Conservation (phyloP, 805 yeast genomes). For the Monosporozyma siamensis region DNA sequence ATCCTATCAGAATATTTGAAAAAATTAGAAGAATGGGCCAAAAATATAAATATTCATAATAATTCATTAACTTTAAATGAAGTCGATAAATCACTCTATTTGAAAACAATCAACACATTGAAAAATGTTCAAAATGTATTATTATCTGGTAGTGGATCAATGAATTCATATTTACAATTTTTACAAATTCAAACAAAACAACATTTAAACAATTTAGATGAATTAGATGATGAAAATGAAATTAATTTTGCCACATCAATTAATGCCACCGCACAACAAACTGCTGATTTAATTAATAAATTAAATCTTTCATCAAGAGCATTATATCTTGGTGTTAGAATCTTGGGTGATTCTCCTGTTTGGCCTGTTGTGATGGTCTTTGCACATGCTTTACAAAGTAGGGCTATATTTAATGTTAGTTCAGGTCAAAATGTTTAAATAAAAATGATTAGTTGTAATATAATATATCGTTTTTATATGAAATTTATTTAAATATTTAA, state of each 20-base stretch:
- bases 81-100: constrained; percentile 52
- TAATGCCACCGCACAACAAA: constrained; percentile 34
- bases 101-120: constrained; percentile 50
- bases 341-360: constrained; percentile 75
- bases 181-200: constrained; percentile 42
- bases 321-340: constrained; percentile 61
- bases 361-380: constrained; percentile 77
- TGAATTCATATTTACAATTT: constrained; percentile 48
- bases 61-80: constrained; percentile 29
- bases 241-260: constrained; percentile 16
- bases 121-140: constrained; percentile 51
- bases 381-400: constrained; percentile 68
- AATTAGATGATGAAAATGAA: constrained; percentile 45
- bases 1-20: constrained; percentile 53
- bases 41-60: constrained; percentile 14
- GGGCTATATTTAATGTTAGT: constrained; percentile 37
- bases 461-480: too few species aligned
- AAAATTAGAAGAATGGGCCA: constrained; percentile 42
- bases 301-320: constrained; percentile 48
- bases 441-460: too few species aligned
- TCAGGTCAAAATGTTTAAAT: constrained; percentile 1
- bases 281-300: constrained; percentile 39
- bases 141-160: constrained; percentile 39
- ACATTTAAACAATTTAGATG: constrained; percentile 26
- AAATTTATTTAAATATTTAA: too few species aligned